A percentile compares a stretch with the other conserved stretches of the same genome.
phyloP scores from a whole-genome alignment of 139 green algal genomes.

The Desmodesmus armatus region DNA sequence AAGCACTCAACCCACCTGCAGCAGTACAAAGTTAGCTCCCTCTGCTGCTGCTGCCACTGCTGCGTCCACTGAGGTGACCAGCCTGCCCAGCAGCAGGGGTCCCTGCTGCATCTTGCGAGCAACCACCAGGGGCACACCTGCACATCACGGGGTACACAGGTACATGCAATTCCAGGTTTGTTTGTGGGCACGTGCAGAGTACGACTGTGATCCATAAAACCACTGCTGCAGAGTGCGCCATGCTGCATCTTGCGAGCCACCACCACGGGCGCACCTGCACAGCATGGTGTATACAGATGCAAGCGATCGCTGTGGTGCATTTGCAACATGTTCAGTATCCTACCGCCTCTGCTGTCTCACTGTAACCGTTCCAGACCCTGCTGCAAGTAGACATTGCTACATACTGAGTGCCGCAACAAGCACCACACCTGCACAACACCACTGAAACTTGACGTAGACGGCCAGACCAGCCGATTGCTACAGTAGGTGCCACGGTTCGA shows the following conservation, averaged over 20 bases:
- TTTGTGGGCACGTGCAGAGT: not conserved
- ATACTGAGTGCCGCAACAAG: too few relatives aligned
- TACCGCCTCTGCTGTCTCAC: too few relatives aligned
- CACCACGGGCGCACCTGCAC: constrained; percentile 83
- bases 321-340: too few relatives aligned
- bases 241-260: constrained; percentile 86
- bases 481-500: too few relatives aligned
- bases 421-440: too few relatives aligned
- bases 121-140: constrained; percentile 90
- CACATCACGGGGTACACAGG: not conserved
- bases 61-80: constrained; percentile 58
- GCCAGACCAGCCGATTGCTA: too few relatives aligned
- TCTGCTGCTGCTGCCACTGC: constrained; percentile 78
- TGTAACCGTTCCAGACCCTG: too few relatives aligned
- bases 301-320: too few relatives aligned
- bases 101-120: constrained; percentile 82
- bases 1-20: constrained; percentile 53
- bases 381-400: too few relatives aligned
- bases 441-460: too few relatives aligned
- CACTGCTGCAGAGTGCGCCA: not conserved
- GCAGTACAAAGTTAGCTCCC: constrained; percentile 83
- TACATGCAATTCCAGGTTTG: not conserved
- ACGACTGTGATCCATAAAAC: not conserved
- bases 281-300: not conserved
- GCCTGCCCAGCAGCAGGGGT: constrained; percentile 72